Percentiles rank a stretch among this genome's conserved stretches.
Evolutionary conservation across 768 basidiomycete species (phyloP).

Genomic region (Daedaleopsis sinensis): DNA sequence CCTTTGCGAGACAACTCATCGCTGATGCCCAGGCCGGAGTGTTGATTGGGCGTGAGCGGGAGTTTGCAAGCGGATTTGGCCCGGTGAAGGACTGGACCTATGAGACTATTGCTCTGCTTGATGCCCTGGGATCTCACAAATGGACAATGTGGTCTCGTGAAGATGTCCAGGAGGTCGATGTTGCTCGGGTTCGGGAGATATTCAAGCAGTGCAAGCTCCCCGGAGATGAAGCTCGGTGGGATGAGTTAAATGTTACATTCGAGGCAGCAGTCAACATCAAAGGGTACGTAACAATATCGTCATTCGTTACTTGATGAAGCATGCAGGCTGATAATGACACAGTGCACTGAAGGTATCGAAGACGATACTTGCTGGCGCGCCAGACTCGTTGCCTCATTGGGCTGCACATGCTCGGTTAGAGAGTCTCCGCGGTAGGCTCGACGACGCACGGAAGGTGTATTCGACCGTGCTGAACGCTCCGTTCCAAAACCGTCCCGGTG

Average conservation of each 20-base stretch:
- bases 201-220: conserved; percentile 58
- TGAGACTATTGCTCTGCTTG: conserved; percentile 57
- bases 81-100: conserved; percentile 69
- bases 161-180: conserved; percentile 57
- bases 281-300: conserved; percentile 41
- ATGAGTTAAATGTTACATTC: conserved; percentile 64
- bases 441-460: conserved; percentile 81
- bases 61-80: conserved; percentile 63
- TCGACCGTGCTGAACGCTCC: conserved; percentile 60
- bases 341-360: conserved; percentile 77
- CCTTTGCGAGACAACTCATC: conserved; percentile 36
- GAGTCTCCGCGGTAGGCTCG: conserved; percentile 58
- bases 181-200: conserved; percentile 53
- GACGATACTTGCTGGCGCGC: conserved; percentile 54
- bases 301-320: background rate
- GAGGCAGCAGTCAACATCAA: conserved; percentile 64
- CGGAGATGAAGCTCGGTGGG: conserved; percentile 62
- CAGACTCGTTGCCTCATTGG: conserved; percentile 69
- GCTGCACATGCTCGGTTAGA: conserved; percentile 78
- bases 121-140: conserved; percentile 42
- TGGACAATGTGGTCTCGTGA: conserved; percentile 45
- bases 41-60: conserved; percentile 65
- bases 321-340: background rate
- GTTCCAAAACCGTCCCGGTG: conserved; percentile 36
- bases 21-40: conserved; percentile 69